phyloP scores from a whole-genome alignment of 1,139 yeast species.

The Saccharomycopsis hybrid region DNA sequence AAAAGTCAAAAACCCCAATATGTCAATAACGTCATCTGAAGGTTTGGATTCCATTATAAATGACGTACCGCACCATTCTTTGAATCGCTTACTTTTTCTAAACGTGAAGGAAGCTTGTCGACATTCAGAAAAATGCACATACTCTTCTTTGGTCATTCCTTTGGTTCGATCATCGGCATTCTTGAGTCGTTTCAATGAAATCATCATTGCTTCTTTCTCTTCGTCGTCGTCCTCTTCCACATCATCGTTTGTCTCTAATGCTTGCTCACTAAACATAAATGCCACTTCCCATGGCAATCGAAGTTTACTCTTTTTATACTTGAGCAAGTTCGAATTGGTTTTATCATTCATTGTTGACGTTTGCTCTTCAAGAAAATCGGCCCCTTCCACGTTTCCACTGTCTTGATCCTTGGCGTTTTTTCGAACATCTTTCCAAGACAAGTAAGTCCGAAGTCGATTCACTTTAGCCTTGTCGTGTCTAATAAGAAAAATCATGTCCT shows the following conservation, averaged over 20 bases:
- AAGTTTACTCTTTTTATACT: conserved; percentile 72
- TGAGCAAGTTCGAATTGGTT: conserved; percentile 42
- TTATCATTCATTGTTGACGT: conserved; percentile 34
- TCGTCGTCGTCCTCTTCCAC: conserved; percentile 80
- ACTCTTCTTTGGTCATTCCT: conserved; percentile 93
- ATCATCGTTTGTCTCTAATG: conserved; percentile 73
- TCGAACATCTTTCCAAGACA: conserved; percentile 96
- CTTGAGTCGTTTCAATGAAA: conserved; percentile 79
- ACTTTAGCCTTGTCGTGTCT: conserved; percentile 95
- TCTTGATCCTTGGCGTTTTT: conserved; percentile 97
- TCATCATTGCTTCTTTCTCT: conserved; percentile 82
- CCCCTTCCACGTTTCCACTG: conserved; percentile 60
- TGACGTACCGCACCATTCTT: conserved; percentile 93
- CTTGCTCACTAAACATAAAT: conserved; percentile 89
- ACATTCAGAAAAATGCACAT: conserved; percentile 98
- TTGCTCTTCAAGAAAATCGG: conserved; percentile 46
- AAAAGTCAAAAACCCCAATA: conserved; percentile 88
- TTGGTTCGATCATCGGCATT: conserved; percentile 92
- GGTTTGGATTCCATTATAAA: conserved; percentile 86
- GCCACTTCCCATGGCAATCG: conserved; percentile 94
- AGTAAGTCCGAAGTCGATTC: conserved; percentile 77
- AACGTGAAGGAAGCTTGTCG: conserved; percentile 96
- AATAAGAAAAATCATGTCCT: conserved; percentile 86
- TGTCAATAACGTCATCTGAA: conserved; percentile 94
- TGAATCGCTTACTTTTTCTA: conserved; percentile 82